Conservation (phyloP, 129 eudicot species). For the Heracleum sosnowskyi region DNA sequence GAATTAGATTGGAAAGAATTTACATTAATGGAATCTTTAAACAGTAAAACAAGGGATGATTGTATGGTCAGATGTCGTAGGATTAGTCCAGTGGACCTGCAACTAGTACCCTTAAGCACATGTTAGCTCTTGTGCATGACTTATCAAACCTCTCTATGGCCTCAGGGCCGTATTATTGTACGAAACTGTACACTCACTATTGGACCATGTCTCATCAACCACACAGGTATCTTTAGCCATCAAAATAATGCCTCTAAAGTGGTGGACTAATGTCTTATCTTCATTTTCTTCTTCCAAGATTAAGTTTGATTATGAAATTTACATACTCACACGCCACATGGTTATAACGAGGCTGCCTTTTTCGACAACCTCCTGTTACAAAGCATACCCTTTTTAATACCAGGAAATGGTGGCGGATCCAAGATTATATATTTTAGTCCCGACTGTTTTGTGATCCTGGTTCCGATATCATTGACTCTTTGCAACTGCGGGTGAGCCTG, state of each 20-base stretch:
- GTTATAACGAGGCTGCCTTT: background rate
- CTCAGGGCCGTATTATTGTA: constrained; percentile 1
- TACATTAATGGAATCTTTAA: background rate
- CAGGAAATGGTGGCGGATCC: too few species aligned
- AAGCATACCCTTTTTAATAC: background rate
- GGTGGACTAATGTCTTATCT: background rate
- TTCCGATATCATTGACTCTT: too few species aligned
- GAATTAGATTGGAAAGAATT: background rate
- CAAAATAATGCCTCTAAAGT: constrained; percentile 3
- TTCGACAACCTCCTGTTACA: background rate
- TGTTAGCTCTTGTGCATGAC: constrained; percentile 6
- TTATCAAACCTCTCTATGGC: constrained; percentile 1
- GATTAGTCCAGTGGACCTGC: constrained; percentile 8
- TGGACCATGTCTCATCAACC: constrained; percentile 8
- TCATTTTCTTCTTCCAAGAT: background rate
- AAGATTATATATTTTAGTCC: too few species aligned
- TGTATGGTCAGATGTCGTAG: background rate
- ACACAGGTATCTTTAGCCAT: constrained; percentile 2
- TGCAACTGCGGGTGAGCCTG: background rate
- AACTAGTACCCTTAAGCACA: constrained; percentile 5
- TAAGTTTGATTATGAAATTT: background rate
- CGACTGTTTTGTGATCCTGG: too few species aligned
- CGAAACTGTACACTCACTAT: constrained; percentile 1
- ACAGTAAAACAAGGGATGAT: background rate
- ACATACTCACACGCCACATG: background rate